phyloP scores from a whole-genome alignment of 2,329 filamentous ascomycete genomes.

The Coniochaeta ligniaria region DNA sequence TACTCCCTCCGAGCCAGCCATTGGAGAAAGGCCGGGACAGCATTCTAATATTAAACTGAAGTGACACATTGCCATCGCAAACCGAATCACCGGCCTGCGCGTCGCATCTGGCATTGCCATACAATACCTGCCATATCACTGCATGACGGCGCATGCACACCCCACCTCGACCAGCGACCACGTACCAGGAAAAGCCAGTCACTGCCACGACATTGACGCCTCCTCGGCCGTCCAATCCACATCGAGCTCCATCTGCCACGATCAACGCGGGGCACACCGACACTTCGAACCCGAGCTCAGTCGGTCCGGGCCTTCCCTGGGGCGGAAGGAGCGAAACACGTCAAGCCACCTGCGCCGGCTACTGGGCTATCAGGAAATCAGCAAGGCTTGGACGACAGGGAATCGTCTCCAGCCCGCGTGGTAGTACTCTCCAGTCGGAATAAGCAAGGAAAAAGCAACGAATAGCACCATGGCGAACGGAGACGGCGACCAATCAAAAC shows the following conservation, averaged over 20 bases:
- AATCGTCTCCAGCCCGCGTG: neutral
- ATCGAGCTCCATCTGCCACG: neutral
- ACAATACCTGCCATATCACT: too few relatives aligned
- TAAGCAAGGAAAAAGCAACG: neutral
- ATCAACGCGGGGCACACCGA: neutral
- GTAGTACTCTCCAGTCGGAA: too few relatives aligned
- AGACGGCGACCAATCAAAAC: conserved; percentile 53
- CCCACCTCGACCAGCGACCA: neutral
- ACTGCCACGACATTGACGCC: neutral
- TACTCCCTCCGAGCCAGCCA: neutral
- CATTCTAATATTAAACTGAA: neutral
- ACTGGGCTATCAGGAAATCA: neutral
- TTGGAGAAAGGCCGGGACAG: neutral
- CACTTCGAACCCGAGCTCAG: neutral
- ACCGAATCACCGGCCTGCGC: neutral
- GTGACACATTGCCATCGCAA: neutral
- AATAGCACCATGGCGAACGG: conserved; percentile 28
- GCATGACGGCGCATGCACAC: neutral
- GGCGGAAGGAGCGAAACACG: neutral
- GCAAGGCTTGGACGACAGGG: neutral
- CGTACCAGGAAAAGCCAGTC: neutral
- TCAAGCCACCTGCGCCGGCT: neutral
- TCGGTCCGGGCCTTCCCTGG: neutral
- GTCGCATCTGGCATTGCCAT: neutral
- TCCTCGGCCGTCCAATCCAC: neutral